Base-by-base conservation (phyloP, 495 filamentous ascomycete species). In the Apiosordaria backusii region DNA sequence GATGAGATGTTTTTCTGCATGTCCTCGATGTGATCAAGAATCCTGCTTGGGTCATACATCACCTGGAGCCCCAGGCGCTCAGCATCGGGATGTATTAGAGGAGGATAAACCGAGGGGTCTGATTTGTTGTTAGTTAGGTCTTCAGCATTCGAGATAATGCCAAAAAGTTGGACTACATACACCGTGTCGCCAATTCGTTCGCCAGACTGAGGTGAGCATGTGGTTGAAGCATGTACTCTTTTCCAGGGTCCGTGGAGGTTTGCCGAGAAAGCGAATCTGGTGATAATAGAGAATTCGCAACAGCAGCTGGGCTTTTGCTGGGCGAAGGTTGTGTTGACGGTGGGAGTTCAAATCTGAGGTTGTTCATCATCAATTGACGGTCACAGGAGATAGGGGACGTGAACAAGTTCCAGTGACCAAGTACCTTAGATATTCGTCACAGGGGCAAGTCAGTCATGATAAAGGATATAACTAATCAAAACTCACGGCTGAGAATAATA, bases 401-500 rank as follows among this genome's bases (percentile, higher is more conserved):
- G 3, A 45, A 45, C 35, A 45, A 45, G 35, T 6, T 55, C 5
- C 1, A 21, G 22, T 21, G 22, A 21, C 53, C 9, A 55, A 55
- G 6, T 55, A 24, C 4, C 4, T n/a, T 18, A 21, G 53, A 24
- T 24, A 6, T 55, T 59, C n/a, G 57, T 25, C 21, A 59, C 25
- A 27, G 25, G 57, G 7, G 4, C 25, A 18, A 25, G 22, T 18
- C 16, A 21, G 21, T 27, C 57, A 18, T 27, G 24, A 24, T 0
- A 18, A 27, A 18, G 24, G 0, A 24, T 10, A 25, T 13, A 59
- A 24, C 0, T 5, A 27, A 59, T 59, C 22, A 21, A 59, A 29
- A 59, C 57, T 59, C 57, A 59, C 57, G 57, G 16, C 57, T 59
- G 57, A 22, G 22, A 21, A 27, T 24, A 21, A 25, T 59, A 7